phyloP scores from a whole-genome alignment of 2,329 filamentous ascomycete species.

The Penicillium rolfsii region DNA sequence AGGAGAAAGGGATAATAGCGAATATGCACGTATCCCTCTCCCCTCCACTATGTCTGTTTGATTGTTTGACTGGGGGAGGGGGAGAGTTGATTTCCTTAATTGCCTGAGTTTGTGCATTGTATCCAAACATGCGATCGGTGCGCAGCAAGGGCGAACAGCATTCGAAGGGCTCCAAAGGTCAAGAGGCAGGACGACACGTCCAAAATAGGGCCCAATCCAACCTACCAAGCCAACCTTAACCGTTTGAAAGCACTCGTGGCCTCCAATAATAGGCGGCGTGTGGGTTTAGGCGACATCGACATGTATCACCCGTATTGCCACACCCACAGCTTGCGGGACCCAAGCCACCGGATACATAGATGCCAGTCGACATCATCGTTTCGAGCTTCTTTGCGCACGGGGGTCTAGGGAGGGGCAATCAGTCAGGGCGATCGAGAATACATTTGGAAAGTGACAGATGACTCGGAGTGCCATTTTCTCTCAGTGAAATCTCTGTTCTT shows the following conservation, averaged over 20 bases:
- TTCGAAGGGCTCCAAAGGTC: slow-evolving; percentile 8
- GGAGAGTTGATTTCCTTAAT: not conserved
- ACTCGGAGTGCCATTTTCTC: not conserved
- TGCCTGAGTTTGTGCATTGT: not conserved
- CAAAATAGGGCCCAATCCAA: slow-evolving; percentile 10
- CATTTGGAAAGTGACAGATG: not conserved
- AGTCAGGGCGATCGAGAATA: not conserved
- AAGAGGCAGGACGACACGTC: slow-evolving; percentile 11
- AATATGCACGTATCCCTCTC: slow-evolving; percentile 3
- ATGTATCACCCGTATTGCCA: slow-evolving; percentile 8
- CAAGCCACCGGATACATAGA: slow-evolving; percentile 15
- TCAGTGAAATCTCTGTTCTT: not conserved
- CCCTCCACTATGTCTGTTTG: not conserved
- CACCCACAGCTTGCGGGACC: slow-evolving; percentile 7
- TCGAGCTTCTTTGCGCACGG: not conserved
- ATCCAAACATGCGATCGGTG: not conserved
- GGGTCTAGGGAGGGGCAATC: not conserved
- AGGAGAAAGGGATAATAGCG: not conserved
- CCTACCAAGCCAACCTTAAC: slow-evolving; percentile 19
- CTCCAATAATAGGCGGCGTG: slow-evolving; percentile 22
- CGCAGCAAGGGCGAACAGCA: slow-evolving; percentile 16
- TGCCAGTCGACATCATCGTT: slow-evolving; percentile 13
- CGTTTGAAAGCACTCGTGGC: slow-evolving; percentile 23
- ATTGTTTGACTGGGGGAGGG: not conserved
- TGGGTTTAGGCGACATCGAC: slow-evolving; percentile 20